Evolutionary conservation across 176 grass and related monocot species (phyloP).

Genomic region (Eleusine indica): DNA sequence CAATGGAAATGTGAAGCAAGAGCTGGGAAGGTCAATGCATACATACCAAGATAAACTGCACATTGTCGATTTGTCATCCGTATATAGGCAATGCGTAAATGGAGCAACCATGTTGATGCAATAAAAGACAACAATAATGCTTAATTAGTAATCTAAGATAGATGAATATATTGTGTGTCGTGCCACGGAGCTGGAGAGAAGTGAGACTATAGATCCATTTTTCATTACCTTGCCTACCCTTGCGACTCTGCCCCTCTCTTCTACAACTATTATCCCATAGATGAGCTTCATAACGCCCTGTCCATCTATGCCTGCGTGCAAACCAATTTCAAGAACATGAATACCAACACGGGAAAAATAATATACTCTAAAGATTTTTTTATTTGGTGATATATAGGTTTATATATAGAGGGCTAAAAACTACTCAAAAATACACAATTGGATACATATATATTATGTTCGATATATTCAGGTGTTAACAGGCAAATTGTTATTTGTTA

Average conservation of each 20-base stretch:
- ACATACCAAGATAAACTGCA: slow-evolving; percentile 74
- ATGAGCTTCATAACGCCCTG: slow-evolving; percentile 75
- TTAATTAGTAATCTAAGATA: slow-evolving; percentile 22
- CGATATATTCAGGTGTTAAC: neutral
- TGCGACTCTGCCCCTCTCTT: slow-evolving; percentile 76
- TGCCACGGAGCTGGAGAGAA: neutral
- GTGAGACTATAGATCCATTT: neutral
- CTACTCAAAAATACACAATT: neutral
- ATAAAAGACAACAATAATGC: slow-evolving; percentile 1
- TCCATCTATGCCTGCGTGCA: slow-evolving; percentile 70
- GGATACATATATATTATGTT: neutral
- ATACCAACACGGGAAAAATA: neutral
- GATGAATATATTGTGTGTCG: neutral
- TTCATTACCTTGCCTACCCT: slow-evolving; percentile 72
- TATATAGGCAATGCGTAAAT: neutral
- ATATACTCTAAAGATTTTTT: neutral
- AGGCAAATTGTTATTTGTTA: neutral
- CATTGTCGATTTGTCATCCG: slow-evolving; percentile 24
- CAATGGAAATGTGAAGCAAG: neutral
- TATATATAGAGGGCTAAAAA: neutral
- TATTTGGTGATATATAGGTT: neutral
- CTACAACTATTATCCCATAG: slow-evolving; percentile 81
- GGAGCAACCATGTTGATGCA: neutral
- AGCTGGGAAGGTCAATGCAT: neutral
- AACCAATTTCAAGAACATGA: slow-evolving; percentile 16